Base-by-base conservation (phyloP, 2,329 filamentous ascomycete species). In the Stemphylium lycopersici region DNA sequence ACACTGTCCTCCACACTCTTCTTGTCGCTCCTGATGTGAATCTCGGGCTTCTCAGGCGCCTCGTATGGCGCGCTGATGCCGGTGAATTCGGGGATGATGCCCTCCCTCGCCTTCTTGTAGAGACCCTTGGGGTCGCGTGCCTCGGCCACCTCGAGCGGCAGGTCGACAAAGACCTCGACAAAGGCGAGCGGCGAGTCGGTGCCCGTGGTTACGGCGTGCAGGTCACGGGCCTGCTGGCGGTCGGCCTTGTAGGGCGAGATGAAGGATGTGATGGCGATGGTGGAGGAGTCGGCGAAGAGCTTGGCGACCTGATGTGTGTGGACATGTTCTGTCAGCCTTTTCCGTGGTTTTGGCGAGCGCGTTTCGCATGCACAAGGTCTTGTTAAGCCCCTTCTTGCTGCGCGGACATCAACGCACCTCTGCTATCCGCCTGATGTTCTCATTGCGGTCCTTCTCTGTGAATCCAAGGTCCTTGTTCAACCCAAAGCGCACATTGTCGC, bases 401-500 rank as follows among this genome's bases (percentile, higher is more conserved):
- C 11, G 11, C 7, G 24, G 13, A 33, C 6, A 26, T 26, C 12
- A 29, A 59, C 65, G 24, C 69, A 79, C 79, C 83, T 99, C 93
- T 49, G 90, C 91, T 71, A 99, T 97, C 62, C 95, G 88, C 57
- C 95, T 87, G 74, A 99, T 99, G 81, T 99, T 99, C 84, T 99
- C 95, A 75, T 93, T 96, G 67, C 95, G 87, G 81, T 97, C 93
- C 73, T 87, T 86, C 74, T 96, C 93, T 62, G 87, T 90, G 82
- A 98, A 99, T 13, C 93, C 93, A 10, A 99, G 85, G 80, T 98
- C 93, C 79, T 96, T 96, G 86, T 98, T 99, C 65, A 99, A 84
- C 13, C 95, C 95, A 80, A 98, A 97, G 58, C 95, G 93, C 64
- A 99, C 89, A 79, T 99, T 99, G 84, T 99, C 95, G 71, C 93